phyloP scores from a whole-genome alignment of 768 basidiomycete species.

The Boletus rubropictus region DNA sequence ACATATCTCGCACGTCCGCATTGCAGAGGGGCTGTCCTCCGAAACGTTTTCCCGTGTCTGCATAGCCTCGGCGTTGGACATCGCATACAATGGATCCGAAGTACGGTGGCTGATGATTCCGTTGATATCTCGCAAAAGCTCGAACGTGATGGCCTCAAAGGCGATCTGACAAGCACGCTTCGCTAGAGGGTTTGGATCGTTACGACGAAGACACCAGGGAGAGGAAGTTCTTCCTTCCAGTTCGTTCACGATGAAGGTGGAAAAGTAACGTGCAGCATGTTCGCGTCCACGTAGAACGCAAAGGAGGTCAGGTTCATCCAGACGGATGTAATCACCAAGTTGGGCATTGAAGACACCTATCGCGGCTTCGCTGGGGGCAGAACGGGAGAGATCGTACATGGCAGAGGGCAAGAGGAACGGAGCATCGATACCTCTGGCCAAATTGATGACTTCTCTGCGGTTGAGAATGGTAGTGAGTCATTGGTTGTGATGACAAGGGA shows the following conservation, averaged over 20 bases:
- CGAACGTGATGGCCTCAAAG: conserved; percentile 70
- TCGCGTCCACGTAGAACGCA: conserved; percentile 64
- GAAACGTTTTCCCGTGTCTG: conserved; percentile 47
- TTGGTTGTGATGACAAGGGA: neutral
- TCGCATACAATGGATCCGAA: conserved; percentile 66
- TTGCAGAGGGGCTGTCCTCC: conserved; percentile 38
- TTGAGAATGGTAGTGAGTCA: conserved; percentile 6
- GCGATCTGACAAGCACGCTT: conserved; percentile 61
- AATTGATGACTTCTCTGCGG: conserved; percentile 56
- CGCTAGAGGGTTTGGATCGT: conserved; percentile 39
- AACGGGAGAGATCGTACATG: conserved; percentile 76
- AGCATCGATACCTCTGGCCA: conserved; percentile 53
- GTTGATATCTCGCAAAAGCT: conserved; percentile 68
- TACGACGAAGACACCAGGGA: conserved; percentile 42
- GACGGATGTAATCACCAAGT: conserved; percentile 35
- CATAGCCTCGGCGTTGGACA: conserved; percentile 62
- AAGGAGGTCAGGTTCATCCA: conserved; percentile 50
- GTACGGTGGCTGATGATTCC: conserved; percentile 60
- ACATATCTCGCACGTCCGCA: conserved; percentile 61
- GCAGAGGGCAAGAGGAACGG: conserved; percentile 64
- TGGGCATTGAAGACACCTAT: conserved; percentile 41
- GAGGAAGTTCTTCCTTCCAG: conserved; percentile 60
- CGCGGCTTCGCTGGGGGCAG: conserved; percentile 54
- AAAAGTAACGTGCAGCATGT: conserved; percentile 66
- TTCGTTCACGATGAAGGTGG: conserved; percentile 70